phyloP scores from a whole-genome alignment of 495 filamentous ascomycete species.

The Xanthoparmelia taractica region DNA sequence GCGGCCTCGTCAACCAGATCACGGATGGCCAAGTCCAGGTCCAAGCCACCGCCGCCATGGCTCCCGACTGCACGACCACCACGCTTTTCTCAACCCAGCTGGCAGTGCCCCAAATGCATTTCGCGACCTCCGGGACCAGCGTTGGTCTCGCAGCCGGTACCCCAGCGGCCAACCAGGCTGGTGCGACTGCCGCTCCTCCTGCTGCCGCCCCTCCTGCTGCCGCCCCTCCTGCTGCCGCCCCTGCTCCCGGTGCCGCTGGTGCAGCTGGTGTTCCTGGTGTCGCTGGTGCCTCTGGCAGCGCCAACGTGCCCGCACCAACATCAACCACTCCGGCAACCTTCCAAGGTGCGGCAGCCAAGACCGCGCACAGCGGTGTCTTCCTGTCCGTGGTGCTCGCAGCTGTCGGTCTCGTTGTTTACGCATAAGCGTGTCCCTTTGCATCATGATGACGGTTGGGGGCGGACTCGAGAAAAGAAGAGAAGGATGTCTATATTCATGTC shows the following conservation, averaged over 20 bases:
- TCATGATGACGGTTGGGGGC: background rate
- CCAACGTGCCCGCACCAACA: slow-evolving; percentile 8
- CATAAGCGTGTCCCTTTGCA: slow-evolving; percentile 15
- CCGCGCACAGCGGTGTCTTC: slow-evolving; percentile 6
- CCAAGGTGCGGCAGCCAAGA: slow-evolving; percentile 20
- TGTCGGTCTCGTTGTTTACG: slow-evolving; percentile 14
- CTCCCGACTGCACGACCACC: slow-evolving; percentile 48
- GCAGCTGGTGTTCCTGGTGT: background rate
- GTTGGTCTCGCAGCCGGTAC: slow-evolving; percentile 48
- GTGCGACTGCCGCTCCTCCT: slow-evolving; percentile 10
- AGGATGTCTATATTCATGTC: slow-evolving; percentile 12
- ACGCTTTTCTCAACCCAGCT: slow-evolving; percentile 49
- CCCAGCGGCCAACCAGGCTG: slow-evolving; percentile 32
- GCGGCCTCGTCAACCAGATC: slow-evolving; percentile 18
- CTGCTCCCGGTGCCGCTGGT: slow-evolving; percentile 30
- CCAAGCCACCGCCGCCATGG: slow-evolving; percentile 23
- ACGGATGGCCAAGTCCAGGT: slow-evolving; percentile 21
- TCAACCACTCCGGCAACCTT: slow-evolving; percentile 18
- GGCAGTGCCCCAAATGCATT: slow-evolving; percentile 67
- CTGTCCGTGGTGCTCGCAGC: slow-evolving; percentile 19
- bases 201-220: slow-evolving; percentile 36
- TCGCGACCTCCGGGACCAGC: slow-evolving; percentile 49
- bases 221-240: slow-evolving; percentile 21
- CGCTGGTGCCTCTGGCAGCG: background rate
- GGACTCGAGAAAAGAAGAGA: background rate